Base-by-base conservation (phyloP, 2,329 filamentous ascomycete species). In the Talaromyces sp. region DNA sequence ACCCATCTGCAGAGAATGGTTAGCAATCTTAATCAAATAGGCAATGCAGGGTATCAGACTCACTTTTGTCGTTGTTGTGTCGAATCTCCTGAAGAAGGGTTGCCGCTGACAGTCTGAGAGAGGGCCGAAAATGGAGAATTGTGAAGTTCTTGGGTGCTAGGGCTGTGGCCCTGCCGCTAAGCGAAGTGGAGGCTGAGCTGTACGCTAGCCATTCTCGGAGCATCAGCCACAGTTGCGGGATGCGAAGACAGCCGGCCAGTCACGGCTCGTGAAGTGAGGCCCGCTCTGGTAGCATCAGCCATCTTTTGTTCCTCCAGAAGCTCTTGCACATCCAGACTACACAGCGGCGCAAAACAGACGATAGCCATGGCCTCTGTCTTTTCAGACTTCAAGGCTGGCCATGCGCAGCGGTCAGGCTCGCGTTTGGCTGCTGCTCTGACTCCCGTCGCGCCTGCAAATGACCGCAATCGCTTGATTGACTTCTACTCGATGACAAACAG, bases 361-460 rank as follows among this genome's bases (percentile, higher is more conserved):
- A 26, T 17, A 38, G 75, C 65, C 58, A 93, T 96, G 91, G 86
- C 93, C 70, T 78, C 81, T 57, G 78, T 95, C 56, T 89, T 96
- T 69, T 78, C 81, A 49, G 86, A 90, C 62, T 96, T 96, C 73
- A 85, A 84, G 59, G 78, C 84, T 60, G 90, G 90, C 43, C 84
- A 92, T 69, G 75, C 79, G 54, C 75, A 78, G 31, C 81, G 82
- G 60, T 85, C 90, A 71, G 92, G 92, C 62, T 88, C 89, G 68
- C 81, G 82, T 55, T 83, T 98, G 41, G 89, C 92, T 21, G 83
- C 85, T 62, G 89, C 89, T 10, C 79, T 98, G 61, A 88, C 85
- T 14, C 93, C 93, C 38, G 81, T 89, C 61, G 75, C 89, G 55
- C 84, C 89, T 4, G 68, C 80, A 31, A 76, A 83, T 53, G 80